Evolutionary conservation across 73 alveolate genomes (phyloP), one percentile per base, ranked within the genome.

Genomic region (Paramecium bursaria): DNA sequence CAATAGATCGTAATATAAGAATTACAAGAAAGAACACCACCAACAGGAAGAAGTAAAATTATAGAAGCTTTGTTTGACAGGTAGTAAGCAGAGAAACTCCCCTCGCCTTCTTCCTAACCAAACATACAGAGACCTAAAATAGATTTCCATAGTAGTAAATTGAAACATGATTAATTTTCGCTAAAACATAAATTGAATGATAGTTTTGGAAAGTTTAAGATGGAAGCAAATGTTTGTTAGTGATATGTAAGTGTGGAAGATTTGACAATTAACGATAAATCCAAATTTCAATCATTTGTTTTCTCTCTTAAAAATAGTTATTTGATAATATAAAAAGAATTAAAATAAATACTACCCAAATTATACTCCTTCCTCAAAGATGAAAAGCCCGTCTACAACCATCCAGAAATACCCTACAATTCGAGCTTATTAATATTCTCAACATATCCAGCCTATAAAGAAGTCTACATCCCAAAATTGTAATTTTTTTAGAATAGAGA

Each of bases 321-420:
- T n/a, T n/a, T n/a, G n/a, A n/a, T n/a, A n/a, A n/a, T n/a, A n/a
- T n/a, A 57, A n/a, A 67, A 67, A 39, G 55, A 19, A 1, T 11
- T 25, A 42, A 67, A 67, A 44, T 19, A 39, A 7, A 67, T 39
- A 39, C 22, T 53, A 53, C 33, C 33, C 14, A 31, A 47, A 35
- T 27, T 67, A 35, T 67, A 0, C 27, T 67, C 44, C 33, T 67
- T 39, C 33, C 55, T 67, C 5, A 67, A 67, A 27, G 82, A 67
- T 67, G 82, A 57, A 31, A 67, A 53, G 5, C 82, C 82, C 2
- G 60, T 67, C 17, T 25, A 67, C 14, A 39, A 53, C 4, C 82
- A 67, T 11, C 10, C 44, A 35, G 82, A 67, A 9, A 67, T 67
- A 2, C 82, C 82, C 11, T 57, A 53, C 0, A 19, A 6, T 9